Conservation (phyloP, 2,329 filamentous ascomycete species). For the Trichoderma sp. region DNA sequence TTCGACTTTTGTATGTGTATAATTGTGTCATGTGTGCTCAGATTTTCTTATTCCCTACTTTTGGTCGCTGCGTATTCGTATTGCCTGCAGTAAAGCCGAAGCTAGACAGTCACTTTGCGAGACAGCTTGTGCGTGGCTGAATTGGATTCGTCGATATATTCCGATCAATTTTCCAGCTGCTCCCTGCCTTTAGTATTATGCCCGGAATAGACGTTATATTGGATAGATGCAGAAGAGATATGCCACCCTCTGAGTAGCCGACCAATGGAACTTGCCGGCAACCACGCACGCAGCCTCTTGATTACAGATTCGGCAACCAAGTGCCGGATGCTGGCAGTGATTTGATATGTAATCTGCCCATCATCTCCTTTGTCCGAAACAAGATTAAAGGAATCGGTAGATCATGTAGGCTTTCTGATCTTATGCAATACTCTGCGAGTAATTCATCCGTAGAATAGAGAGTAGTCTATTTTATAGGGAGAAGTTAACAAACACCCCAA, state of each 20-base stretch:
- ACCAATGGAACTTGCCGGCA: not conserved
- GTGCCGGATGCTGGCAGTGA: not conserved
- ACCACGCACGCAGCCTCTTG: not conserved
- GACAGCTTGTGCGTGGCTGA: not conserved
- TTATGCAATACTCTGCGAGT: too few species aligned
- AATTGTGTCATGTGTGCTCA: too few species aligned
- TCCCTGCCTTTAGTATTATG: not conserved
- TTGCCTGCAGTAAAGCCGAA: not conserved
- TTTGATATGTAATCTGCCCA: too few species aligned
- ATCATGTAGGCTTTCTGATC: not conserved
- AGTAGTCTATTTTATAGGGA: not conserved
- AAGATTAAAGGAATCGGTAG: not conserved
- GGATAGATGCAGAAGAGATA: not conserved
- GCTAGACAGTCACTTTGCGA: not conserved
- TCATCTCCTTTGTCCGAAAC: not conserved
- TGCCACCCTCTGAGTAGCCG: not conserved
- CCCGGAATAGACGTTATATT: not conserved
- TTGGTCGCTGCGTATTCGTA: conserved; percentile 22
- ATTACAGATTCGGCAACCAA: not conserved
- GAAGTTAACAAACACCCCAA: too few species aligned
- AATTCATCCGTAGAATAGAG: not conserved
- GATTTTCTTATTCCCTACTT: too few species aligned
- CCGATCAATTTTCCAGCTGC: not conserved
- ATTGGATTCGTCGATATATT: not conserved
- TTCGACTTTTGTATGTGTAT: too few species aligned